A percentile compares a stretch with the other conserved stretches of the same genome.
phyloP scores from a whole-genome alignment of 139 green algal species.

The Closterium sp. region DNA sequence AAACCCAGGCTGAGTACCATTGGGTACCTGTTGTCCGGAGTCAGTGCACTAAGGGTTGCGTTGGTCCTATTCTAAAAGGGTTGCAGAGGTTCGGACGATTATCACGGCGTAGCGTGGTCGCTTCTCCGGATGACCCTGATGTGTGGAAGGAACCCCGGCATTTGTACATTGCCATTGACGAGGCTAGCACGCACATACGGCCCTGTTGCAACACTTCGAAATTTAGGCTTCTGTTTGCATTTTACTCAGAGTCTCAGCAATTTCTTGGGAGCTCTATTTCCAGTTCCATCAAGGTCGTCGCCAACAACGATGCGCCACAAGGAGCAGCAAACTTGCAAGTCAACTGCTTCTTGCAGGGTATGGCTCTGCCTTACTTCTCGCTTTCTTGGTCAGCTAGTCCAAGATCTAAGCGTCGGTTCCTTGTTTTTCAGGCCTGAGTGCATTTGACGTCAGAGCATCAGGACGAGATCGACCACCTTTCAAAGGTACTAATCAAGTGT shows the following conservation, averaged over 20 bases:
- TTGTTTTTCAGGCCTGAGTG: background rate
- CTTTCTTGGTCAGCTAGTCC: background rate
- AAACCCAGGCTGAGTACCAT: conserved; percentile 2
- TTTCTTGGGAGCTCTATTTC: conserved; percentile 57
- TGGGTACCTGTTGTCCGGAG: conserved; percentile 53
- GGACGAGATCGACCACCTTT: background rate
- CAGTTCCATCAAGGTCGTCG: conserved; percentile 60
- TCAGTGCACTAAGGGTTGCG: conserved; percentile 61
- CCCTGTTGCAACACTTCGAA: conserved; percentile 4
- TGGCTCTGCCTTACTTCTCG: background rate
- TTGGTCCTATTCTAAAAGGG: conserved; percentile 61
- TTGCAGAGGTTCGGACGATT: conserved; percentile 69
- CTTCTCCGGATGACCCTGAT: background rate
- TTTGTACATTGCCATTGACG: conserved; percentile 69
- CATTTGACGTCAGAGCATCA: background rate
- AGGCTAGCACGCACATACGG: conserved; percentile 68
- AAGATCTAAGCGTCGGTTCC: background rate
- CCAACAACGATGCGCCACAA: conserved; percentile 71
- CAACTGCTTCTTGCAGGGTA: conserved; percentile 4
- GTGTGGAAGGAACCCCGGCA: conserved; percentile 59
- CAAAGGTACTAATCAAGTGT: background rate
- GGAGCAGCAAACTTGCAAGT: conserved; percentile 56
- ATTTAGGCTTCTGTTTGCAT: conserved; percentile 33
- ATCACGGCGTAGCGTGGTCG: conserved; percentile 39
- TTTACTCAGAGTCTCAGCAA: conserved; percentile 18